phyloP scores from a whole-genome alignment of 2,329 filamentous ascomycete genomes.

The Thelonectria discophora region DNA sequence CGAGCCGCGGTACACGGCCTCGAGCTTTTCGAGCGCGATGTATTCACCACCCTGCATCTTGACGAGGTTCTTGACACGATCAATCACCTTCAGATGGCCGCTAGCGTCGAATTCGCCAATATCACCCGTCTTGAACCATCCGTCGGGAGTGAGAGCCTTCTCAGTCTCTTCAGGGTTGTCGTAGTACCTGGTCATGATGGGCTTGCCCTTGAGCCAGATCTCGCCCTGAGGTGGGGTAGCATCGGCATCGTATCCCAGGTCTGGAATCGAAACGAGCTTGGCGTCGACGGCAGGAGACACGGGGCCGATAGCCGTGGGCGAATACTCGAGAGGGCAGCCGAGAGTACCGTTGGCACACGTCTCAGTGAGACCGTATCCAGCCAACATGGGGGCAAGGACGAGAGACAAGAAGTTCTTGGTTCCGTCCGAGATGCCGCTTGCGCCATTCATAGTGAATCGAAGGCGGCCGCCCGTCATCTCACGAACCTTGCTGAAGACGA shows the following conservation, averaged over 20 bases:
- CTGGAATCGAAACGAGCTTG: conserved; percentile 90
- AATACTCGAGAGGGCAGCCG: conserved; percentile 86
- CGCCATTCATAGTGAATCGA: conserved; percentile 92
- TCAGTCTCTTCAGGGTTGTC: conserved; percentile 86
- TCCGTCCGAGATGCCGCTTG: conserved; percentile 86
- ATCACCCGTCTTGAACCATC: conserved; percentile 97
- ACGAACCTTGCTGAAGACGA: conserved; percentile 93
- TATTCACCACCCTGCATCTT: conserved; percentile 97
- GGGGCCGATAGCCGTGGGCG: conserved; percentile 78
- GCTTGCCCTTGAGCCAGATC: conserved; percentile 84
- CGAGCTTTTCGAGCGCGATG: conserved; percentile 94
- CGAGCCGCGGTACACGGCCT: conserved; percentile 85
- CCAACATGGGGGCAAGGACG: conserved; percentile 92
- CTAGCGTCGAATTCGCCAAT: conserved; percentile 87
- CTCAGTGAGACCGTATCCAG: conserved; percentile 93
- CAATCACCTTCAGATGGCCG: conserved; percentile 87
- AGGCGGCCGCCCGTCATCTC: conserved; percentile 88
- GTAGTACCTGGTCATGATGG: conserved; percentile 82
- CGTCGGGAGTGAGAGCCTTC: conserved; percentile 80
- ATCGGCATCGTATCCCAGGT: conserved; percentile 84
- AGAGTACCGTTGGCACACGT: conserved; percentile 86
- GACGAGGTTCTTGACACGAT: conserved; percentile 97
- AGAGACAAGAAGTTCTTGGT: conserved; percentile 92
- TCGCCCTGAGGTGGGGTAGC: conserved; percentile 87
- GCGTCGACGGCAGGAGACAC: conserved; percentile 81